Percentiles rank a stretch among this genome's conserved stretches.
These are phyloP conservation scores for Periglandula ipomoeae DNA, from an alignment of 2,329 filamentous ascomycete species.

Conservation along the genomic window DNA sequence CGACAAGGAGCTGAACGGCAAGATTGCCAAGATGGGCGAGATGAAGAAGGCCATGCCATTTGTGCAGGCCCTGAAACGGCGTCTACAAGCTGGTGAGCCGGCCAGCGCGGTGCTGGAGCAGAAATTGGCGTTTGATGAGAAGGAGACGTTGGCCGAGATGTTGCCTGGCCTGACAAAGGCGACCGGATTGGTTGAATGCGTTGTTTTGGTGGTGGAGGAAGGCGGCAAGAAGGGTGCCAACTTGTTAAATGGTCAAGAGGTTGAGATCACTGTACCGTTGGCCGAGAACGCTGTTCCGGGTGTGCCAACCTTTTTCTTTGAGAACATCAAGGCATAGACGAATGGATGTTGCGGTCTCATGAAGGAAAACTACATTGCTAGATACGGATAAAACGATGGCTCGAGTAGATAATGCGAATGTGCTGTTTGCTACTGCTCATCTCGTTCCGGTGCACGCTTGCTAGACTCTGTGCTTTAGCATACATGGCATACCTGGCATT, in stretches of 20 bases:
- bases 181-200: slow-evolving; percentile 58
- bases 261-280: slow-evolving; percentile 44
- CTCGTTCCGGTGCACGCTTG: too few species aligned
- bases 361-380: not conserved
- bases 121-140: slow-evolving; percentile 81
- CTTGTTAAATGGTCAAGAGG: slow-evolving; percentile 42
- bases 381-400: not conserved
- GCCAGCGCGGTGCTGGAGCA: slow-evolving; percentile 65
- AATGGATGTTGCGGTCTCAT: not conserved
- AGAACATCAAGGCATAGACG: slow-evolving; percentile 54
- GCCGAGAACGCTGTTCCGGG: slow-evolving; percentile 76
- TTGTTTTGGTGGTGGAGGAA: slow-evolving; percentile 63
- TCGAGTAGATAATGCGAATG: not conserved
- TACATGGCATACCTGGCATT: not conserved
- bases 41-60: slow-evolving; percentile 99
- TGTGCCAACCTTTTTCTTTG: slow-evolving; percentile 72
- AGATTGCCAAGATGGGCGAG: slow-evolving; percentile 74
- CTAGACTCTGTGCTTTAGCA: not conserved
- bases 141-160: slow-evolving; percentile 67
- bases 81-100: slow-evolving; percentile 62
- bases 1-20: slow-evolving; percentile 71
- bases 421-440: not conserved
- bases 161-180: slow-evolving; percentile 68
- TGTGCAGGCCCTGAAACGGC: slow-evolving; percentile 77
- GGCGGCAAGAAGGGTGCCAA: slow-evolving; percentile 56